Evolutionary conservation across 108 stramenopile species (phyloP), one percentile per base, ranked within the genome.

Genomic region (Nitzschia inconspicua): DNA sequence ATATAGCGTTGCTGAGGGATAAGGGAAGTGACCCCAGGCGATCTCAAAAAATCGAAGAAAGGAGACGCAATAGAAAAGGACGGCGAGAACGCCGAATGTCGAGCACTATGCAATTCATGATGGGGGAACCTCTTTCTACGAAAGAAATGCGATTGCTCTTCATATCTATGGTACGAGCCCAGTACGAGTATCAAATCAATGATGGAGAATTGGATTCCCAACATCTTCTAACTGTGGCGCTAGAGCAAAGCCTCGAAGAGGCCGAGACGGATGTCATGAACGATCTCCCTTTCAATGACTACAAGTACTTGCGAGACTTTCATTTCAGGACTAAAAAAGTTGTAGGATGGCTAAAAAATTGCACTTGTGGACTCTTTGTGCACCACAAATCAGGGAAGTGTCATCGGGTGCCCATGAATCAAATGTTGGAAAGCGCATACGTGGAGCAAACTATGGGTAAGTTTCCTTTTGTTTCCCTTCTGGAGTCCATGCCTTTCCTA

Each of bases 231-330:
- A 52, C 68, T 2, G 46, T 77, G 29, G 57, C 75, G n/a, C 47
- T 88, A 20, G 46, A 57, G 22, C 70, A 77, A 41, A 76, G 78
- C 57, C 61, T 85, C 13, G 80, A 82, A 23, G 61, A 82, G 27
- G 72, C 79, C 26, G 46, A 60, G 34, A 70, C 80, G 36, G 54
- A 49, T 19, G 80, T 77, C 4, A 37, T 35, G 26, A 78, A 79
- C 26, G 83, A 82, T 3, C 44, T 51, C 27, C 42, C 43, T n/a
- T 28, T 79, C 23, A 52, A 73, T 22, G 77, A 79, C 47, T 79
- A 63, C 63, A 44, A 60, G 23, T 65, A 57, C 27, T 47, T 72
- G 36, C 47, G n/a, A 2, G 2, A 20, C 4, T 32, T 73, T n/a
- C 42, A 60, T 28, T 14, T 36, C 42, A 29, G 26, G 0, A 1